phyloP scores from a whole-genome alignment of 345 rosid genomes.

The Heritiera littoralis region DNA sequence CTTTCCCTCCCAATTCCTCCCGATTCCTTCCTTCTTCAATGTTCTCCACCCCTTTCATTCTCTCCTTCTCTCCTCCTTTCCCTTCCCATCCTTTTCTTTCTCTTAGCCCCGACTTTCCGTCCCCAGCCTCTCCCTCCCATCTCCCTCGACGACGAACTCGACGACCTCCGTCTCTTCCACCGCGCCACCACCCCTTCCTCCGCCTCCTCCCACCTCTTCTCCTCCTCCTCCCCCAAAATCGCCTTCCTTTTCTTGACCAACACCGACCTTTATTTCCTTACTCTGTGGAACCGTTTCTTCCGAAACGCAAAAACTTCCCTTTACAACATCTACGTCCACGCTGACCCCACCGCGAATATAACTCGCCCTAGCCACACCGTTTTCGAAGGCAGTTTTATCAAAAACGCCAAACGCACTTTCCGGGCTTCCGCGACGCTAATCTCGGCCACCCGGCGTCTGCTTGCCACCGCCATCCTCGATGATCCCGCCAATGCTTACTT shows the following conservation, averaged over 20 bases:
- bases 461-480: conserved; percentile 82
- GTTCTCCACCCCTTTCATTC: conserved; percentile 53
- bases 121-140: conserved; percentile 48
- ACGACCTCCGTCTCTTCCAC: conserved; percentile 68
- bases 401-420: conserved; percentile 63
- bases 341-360: conserved; percentile 70
- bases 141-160: conserved; percentile 69
- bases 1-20: conserved; percentile 7
- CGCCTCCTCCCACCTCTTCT: conserved; percentile 60
- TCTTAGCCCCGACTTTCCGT: conserved; percentile 47
- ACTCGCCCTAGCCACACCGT: conserved; percentile 53
- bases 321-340: conserved; percentile 85
- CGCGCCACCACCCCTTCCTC: conserved; percentile 53
- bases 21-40: conserved; percentile 30
- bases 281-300: conserved; percentile 82
- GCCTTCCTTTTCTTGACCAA: conserved; percentile 95
- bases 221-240: conserved; percentile 58
- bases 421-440: conserved; percentile 89
- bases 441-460: conserved; percentile 88
- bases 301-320: conserved; percentile 32
- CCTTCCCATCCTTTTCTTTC: conserved; percentile 49
- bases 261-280: conserved; percentile 81
- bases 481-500: conserved; percentile 88
- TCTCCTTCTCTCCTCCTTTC: conserved; percentile 51
- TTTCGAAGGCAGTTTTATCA: conserved; percentile 50